Evolutionary conservation across 208 protist genomes (phyloP), one percentile per base, ranked within the genome.

Genomic region (Sergeia podlipaevii): DNA sequence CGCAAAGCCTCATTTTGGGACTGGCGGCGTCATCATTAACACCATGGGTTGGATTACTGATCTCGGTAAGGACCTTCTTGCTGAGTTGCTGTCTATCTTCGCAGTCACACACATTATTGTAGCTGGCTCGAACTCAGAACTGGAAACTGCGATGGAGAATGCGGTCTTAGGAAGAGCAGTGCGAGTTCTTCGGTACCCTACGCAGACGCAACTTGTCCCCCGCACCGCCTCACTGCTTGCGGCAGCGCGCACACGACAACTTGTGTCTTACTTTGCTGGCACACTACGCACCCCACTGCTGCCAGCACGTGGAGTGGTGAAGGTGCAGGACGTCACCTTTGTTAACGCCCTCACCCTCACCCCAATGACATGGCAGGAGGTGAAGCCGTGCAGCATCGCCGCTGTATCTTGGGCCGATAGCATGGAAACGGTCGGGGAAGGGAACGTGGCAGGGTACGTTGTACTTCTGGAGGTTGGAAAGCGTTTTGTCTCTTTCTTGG

Each of bases 361-460:
- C 47, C 41, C 56, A 13, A 42, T 95, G 39, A 59, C 53, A 2
- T 82, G 65, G 69, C 42, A 72, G 8, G 77, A 86, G 10, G 60
- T 91, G 20, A 54, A 53, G 34, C 70, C 72, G 6, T 54, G 75
- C 24, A 77, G 73, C 45, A 37, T 95, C 8, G 80, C 69, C 20
- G 71, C 83, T 0, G 81, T 95, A 17, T 72, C 78, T 5, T 83
- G 74, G 73, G 67, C 78, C 0, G 78, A 91, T 68, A 79, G 61
- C n/a, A 11, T 70, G 15, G 80, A 85, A 15, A 61, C 65, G 13
- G 71, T 74, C 0, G 67, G 34, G 5, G 69, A 89, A 41, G 78
- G 81, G 15, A 91, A 90, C 50, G 65, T 85, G 18, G 83, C 81
- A 8, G 88, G 88, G 27, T 87, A 79, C 65, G 65, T 95, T 28